Conservation (phyloP, 228 moss, liverwort and hornwort genomes). For the Sphagnum fallax region DNA sequence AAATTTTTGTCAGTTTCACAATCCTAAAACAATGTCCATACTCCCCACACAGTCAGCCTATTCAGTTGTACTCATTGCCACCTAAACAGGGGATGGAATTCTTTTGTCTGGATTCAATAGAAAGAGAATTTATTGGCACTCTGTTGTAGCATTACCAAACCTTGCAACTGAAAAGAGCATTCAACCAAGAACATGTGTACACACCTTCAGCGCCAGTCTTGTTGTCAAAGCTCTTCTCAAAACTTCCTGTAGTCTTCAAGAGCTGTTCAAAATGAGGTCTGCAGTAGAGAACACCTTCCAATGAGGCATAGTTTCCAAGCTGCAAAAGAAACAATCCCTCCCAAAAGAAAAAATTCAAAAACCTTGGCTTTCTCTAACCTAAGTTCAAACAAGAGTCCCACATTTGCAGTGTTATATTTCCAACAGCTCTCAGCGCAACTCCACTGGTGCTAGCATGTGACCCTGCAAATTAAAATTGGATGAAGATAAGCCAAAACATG, state of each 20-base stretch:
- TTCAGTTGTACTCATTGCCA: not conserved
- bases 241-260: slow-evolving; percentile 89
- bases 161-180: not conserved
- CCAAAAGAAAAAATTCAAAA: not conserved
- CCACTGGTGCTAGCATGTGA: no score
- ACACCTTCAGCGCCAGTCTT: slow-evolving; percentile 23
- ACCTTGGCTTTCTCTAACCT: no score
- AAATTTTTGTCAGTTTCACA: not conserved
- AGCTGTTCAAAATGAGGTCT: slow-evolving; percentile 97
- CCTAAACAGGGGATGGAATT: not conserved
- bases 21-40: not conserved
- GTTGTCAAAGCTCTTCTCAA: slow-evolving; percentile 80
- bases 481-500: no score
- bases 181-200: not conserved
- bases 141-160: not conserved
- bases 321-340: slow-evolving; percentile 6
- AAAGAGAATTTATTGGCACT: slow-evolving; percentile 2
- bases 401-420: no score
- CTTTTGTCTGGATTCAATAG: not conserved
- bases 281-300: slow-evolving; percentile 84
- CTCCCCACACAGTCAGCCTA: not conserved
- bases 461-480: no score
- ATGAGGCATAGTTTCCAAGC: slow-evolving; percentile 91
- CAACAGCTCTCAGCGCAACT: no score
- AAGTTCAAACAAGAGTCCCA: no score